Conservation (phyloP, 495 filamentous ascomycete species). For the Parathielavia appendiculata region DNA sequence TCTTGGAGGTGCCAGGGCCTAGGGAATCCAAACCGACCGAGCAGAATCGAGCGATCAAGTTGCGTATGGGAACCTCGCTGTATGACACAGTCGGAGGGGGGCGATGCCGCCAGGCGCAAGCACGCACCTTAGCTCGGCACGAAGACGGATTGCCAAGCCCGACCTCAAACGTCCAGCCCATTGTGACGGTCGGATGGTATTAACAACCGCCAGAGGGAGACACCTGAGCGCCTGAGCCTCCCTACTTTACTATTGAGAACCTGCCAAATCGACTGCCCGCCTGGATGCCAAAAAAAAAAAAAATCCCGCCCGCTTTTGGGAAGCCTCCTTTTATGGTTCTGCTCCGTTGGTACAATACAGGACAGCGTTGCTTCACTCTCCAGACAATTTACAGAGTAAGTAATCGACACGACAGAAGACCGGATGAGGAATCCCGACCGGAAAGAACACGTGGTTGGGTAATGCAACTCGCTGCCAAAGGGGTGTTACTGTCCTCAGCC, state of each 20-base stretch:
- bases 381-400: slow-evolving; percentile 19
- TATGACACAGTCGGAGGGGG: too few relatives aligned
- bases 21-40: too few relatives aligned
- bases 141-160: too few relatives aligned
- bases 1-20: too few relatives aligned
- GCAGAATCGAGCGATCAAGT: too few relatives aligned
- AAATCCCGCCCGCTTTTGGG: slow-evolving; percentile 19
- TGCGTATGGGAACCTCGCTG: too few relatives aligned
- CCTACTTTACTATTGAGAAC: slow-evolving; percentile 6
- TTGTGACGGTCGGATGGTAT: too few relatives aligned
- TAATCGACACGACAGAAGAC: slow-evolving; percentile 22
- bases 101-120: too few relatives aligned
- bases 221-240: slow-evolving; percentile 10
- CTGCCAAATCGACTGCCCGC: slow-evolving; percentile 16
- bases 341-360: slow-evolving; percentile 29
- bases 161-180: neutral
- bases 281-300: slow-evolving; percentile 19
- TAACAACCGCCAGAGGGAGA: neutral
- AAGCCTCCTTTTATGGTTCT: slow-evolving; percentile 23
- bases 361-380: slow-evolving; percentile 17
- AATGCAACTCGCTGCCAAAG: neutral
- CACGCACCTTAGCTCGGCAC: too few relatives aligned
- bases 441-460: too few relatives aligned
- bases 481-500: slow-evolving; percentile 35
- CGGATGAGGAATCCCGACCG: neutral